Percentiles rank a stretch among this genome's conserved stretches.
phyloP scores from a whole-genome alignment of 257 asterid genomes.

The Solanum bulbocastanum region DNA sequence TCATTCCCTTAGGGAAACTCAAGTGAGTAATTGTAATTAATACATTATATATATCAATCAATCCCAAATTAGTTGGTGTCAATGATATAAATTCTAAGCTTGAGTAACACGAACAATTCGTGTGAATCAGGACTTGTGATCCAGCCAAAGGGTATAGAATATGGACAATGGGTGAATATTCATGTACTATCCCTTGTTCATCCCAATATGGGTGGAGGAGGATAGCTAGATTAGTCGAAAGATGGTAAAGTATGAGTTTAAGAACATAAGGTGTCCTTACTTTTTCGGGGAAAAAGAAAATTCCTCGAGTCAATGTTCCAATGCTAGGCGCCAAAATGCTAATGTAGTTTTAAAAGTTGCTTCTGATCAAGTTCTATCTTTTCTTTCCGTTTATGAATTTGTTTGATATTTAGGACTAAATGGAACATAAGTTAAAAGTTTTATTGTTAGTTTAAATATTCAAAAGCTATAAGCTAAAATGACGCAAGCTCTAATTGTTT shows the following conservation, averaged over 20 bases:
- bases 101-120: not conserved
- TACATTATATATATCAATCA: not conserved
- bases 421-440: not conserved
- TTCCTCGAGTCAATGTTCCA: not conserved
- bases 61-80: not conserved
- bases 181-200: not conserved
- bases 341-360: not conserved
- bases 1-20: constrained; percentile 59
- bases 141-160: not conserved
- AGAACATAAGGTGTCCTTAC: not conserved
- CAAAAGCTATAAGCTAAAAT: not conserved
- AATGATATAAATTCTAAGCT: not conserved
- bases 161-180: not conserved
- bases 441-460: not conserved
- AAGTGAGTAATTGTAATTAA: constrained; percentile 17
- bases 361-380: not conserved
- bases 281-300: not conserved
- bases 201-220: not conserved
- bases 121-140: not conserved
- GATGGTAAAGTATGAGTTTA: not conserved
- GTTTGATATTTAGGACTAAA: not conserved
- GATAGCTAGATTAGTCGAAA: not conserved
- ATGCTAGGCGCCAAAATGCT: not conserved
- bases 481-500: not conserved
- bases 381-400: not conserved